These are phyloP conservation scores for Kwoniella shivajii DNA, from an alignment of 1,284 basidiomycete species.

Conservation along the genomic window DNA sequence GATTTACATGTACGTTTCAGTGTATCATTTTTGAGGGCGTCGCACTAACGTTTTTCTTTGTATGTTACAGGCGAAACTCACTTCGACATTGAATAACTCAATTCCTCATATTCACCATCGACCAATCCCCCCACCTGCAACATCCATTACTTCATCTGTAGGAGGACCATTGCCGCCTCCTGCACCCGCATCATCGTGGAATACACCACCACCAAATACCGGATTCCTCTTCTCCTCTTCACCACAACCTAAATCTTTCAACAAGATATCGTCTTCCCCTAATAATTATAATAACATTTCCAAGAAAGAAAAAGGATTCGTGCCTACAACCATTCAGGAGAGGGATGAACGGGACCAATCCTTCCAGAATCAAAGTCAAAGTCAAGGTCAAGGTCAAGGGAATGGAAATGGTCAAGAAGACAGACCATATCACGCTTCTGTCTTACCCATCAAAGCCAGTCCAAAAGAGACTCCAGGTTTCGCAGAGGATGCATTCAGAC, in stretches of 20 bases:
- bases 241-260: conserved; percentile 4
- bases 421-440: conserved; percentile 35
- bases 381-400: background rate
- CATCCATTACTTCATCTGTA: conserved; percentile 10
- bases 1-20: conserved; percentile 44
- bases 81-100: conserved; percentile 31
- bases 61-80: conserved; percentile 35
- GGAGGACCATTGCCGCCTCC: conserved; percentile 42
- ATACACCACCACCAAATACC: conserved; percentile 31
- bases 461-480: conserved; percentile 42
- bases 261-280: conserved; percentile 1
- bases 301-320: conserved; percentile 34
- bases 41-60: background rate
- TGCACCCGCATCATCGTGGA: conserved; percentile 50
- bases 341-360: background rate
- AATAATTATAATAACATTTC: conserved; percentile 2
- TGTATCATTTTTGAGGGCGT: background rate
- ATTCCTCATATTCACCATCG: conserved; percentile 30
- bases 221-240: conserved; percentile 18
- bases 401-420: background rate
- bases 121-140: conserved; percentile 32
- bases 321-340: conserved; percentile 8
- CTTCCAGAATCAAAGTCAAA: background rate
- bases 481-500: conserved; percentile 45
- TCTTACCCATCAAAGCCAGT: conserved; percentile 35